Base-by-base conservation (phyloP, 179 eudicot species). In the Nepenthes alata region DNA sequence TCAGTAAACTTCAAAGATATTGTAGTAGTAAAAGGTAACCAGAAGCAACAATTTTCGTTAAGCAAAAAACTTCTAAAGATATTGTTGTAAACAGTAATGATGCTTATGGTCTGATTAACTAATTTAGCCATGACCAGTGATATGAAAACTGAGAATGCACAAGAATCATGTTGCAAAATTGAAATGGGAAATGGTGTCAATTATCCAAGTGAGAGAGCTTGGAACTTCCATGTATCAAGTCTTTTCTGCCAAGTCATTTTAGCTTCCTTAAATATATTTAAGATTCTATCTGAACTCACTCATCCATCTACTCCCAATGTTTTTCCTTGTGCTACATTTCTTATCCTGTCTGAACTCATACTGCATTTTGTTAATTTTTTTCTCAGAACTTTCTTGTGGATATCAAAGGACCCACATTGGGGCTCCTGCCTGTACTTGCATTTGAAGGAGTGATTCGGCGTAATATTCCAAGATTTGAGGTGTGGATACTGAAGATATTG, bases 361-460 rank as follows among this genome's bases (percentile, higher is more conserved):
- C 1, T 25, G 25, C 25, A 25, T 25, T 25, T 25, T 25, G 37
- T 6, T 35, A 62, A 15, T 61, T 13, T 56, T 67, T 45, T 36
- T 58, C 52, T 67, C 85, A 93, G 98, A 87, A 87, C 78, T 89
- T 89, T 69, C 77, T 87, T 60, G 85, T 93, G 80, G 98, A 89
- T 76, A 85, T 90, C 74, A 93, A 87, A 78, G 98, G 95, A 60
- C 94, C 98, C n/a, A 74, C 87, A 25, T 62, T 93, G 70, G 98
- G 95, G 44, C 78, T 72, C 73, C 77, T 93, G 71, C 97, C 98
- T 51, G 98, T 87, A 44, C 85, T 93, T 61, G 83, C 97, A 54
- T 93, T 93, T 87, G 98, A 93, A 83, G 98, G 98, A 53, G 98
- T 87, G 64, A 87, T 85, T 53, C 80, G 95, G 74, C 87, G 93